Percentiles rank a stretch among this genome's conserved stretches.
These are phyloP conservation scores for Monilinia polystroma DNA, from an alignment of 2,329 filamentous ascomycete genomes.

Conservation along the genomic window DNA sequence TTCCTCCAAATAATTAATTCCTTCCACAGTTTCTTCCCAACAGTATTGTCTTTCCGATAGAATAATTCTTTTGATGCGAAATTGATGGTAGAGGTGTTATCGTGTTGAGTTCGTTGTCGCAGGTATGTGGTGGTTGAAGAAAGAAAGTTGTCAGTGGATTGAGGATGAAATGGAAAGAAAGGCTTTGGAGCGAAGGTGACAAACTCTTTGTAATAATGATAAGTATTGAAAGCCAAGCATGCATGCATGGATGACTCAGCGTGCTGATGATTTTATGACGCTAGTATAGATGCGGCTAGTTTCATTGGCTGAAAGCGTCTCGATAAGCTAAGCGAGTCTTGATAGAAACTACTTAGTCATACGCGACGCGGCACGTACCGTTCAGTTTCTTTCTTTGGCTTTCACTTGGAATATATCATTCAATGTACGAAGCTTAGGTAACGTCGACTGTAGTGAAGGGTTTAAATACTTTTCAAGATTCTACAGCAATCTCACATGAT, in stretches of 20 bases:
- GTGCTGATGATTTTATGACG: neutral
- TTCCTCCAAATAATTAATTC: slow-evolving; percentile 20
- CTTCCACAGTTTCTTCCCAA: slow-evolving; percentile 12
- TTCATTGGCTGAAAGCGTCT: neutral
- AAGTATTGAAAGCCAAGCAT: neutral
- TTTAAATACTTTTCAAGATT: too few relatives aligned
- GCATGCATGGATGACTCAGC: neutral
- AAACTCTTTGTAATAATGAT: slow-evolving; percentile 9
- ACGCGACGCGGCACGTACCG: neutral
- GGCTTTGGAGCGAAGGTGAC: slow-evolving; percentile 15
- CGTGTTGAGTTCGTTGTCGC: slow-evolving; percentile 2
- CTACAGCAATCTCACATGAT: neutral
- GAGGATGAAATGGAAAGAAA: slow-evolving; percentile 8
- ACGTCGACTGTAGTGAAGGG: too few relatives aligned
- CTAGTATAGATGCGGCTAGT: slow-evolving; percentile 3
- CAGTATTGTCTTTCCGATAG: slow-evolving; percentile 1
- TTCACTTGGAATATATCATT: too few relatives aligned
- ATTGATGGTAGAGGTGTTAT: neutral
- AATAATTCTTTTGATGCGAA: slow-evolving; percentile 2
- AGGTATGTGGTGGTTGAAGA: neutral
- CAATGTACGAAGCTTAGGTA: too few relatives aligned
- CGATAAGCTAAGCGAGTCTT: neutral
- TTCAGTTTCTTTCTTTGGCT: too few relatives aligned
- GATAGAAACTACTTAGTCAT: too few relatives aligned
- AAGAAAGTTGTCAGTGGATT: slow-evolving; percentile 4